phyloP scores from a whole-genome alignment of 2,329 filamentous ascomycete species.

The Cladosporium cucumerinum region DNA sequence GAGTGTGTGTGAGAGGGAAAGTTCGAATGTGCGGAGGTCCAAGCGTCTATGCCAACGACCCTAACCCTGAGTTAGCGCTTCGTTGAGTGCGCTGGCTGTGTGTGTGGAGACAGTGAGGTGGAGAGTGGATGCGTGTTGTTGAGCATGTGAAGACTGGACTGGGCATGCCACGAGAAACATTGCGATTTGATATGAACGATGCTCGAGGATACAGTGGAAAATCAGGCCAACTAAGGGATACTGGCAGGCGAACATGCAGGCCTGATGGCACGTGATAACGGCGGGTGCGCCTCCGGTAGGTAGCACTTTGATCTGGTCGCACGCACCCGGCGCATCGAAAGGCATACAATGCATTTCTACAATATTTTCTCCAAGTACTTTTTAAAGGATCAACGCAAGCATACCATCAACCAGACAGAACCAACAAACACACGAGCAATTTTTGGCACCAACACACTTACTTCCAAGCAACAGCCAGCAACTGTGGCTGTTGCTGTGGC shows the following conservation, averaged over 20 bases:
- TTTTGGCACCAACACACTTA: not conserved
- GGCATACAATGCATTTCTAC: not conserved
- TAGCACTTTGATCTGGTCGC: not conserved
- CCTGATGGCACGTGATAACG: not conserved
- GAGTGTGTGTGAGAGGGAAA: slow-evolving; percentile 6
- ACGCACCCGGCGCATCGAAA: not conserved
- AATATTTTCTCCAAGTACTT: not conserved
- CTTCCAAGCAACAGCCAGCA: not conserved
- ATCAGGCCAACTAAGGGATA: not conserved
- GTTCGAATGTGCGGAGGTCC: slow-evolving; percentile 1
- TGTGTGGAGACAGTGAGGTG: not conserved
- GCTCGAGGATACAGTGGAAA: not conserved
- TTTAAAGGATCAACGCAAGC: not conserved
- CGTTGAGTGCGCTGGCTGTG: not conserved
- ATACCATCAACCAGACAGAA: not conserved
- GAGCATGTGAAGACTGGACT: not conserved
- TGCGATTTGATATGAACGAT: not conserved
- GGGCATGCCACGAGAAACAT: too few species aligned
- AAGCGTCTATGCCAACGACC: not conserved
- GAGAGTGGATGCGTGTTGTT: not conserved
- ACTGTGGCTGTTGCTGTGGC: too few species aligned
- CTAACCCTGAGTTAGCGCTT: not conserved
- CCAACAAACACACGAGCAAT: not conserved
- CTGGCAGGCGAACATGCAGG: not conserved
- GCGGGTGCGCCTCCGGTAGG: too few species aligned